phyloP scores from a whole-genome alignment of 2,329 filamentous ascomycete species.

The Epichloe gansuensis region DNA sequence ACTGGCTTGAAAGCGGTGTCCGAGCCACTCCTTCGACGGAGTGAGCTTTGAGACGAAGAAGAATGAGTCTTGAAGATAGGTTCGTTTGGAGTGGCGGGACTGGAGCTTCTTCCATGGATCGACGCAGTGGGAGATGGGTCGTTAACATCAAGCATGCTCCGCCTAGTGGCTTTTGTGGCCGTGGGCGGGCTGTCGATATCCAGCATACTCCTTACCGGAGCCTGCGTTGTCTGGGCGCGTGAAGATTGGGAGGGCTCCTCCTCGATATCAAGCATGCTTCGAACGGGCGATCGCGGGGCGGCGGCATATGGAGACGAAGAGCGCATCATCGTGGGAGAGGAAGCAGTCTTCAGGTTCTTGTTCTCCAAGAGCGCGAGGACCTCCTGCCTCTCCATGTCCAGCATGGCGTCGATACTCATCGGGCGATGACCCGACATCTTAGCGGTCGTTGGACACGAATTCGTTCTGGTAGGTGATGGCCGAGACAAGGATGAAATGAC shows the following conservation, averaged over 20 bases:
- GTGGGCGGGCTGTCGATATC: constrained; percentile 37
- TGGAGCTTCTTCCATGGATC: constrained; percentile 19
- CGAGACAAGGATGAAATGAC: background rate
- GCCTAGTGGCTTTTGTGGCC: constrained; percentile 26
- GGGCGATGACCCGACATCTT: constrained; percentile 26
- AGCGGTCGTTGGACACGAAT: constrained; percentile 1
- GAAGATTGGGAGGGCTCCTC: constrained; percentile 17
- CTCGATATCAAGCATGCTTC: constrained; percentile 54
- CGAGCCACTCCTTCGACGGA: constrained; percentile 41
- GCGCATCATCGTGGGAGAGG: constrained; percentile 26
- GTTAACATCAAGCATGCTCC: constrained; percentile 42
- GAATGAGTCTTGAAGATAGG: constrained; percentile 12
- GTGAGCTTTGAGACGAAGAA: constrained; percentile 10
- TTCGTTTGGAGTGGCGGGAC: constrained; percentile 20
- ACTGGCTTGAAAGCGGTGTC: constrained; percentile 37
- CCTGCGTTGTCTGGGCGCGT: constrained; percentile 27
- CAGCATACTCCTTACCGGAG: constrained; percentile 53
- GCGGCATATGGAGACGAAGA: constrained; percentile 42
- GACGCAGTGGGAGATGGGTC: constrained; percentile 21
- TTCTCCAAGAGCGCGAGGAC: constrained; percentile 58
- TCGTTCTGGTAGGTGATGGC: background rate
- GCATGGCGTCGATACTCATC: constrained; percentile 66
- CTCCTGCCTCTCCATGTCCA: constrained; percentile 67
- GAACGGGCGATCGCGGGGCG: constrained; percentile 51
- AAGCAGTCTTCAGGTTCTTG: constrained; percentile 19